Base-by-base conservation (phyloP, 1,284 basidiomycete species). In the Exobasidium rhododendri region DNA sequence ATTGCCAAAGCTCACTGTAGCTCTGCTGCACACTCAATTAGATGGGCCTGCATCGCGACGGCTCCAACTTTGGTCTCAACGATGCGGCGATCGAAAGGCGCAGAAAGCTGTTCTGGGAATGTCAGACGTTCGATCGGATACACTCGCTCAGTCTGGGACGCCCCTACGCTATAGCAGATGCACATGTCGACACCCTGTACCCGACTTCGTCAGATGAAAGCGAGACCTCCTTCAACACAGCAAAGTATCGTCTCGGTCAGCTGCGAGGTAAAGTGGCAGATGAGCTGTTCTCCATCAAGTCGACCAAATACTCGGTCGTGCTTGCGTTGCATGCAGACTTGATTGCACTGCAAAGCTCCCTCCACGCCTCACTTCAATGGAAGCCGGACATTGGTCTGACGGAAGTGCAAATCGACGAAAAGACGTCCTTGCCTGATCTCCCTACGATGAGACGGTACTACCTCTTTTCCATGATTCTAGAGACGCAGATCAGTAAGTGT, bases 61-160 rank as follows among this genome's bases (percentile, higher is more conserved):
- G n/a, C n/a, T n/a, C n/a, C n/a, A n/a, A n/a, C n/a, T n/a, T n/a
- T n/a, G n/a, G n/a, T n/a, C n/a, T n/a, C n/a, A n/a, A n/a, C n/a
- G n/a, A n/a, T n/a, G n/a, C n/a, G n/a, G n/a, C n/a, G n/a, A n/a
- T n/a, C n/a, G n/a, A n/a, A n/a, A n/a, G n/a, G n/a, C n/a, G n/a
- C n/a, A n/a, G n/a, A n/a, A n/a, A n/a, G 14, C 43, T 44, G 43
- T 44, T 44, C n/a, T 44, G 43, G 43, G 43, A 44, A n/a, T 44
- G 43, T 22, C 43, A 44, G 43, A 44, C 43, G 14, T 44, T 44
- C n/a, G 43, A 44, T 22, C 43, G 43, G 43, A 14, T 44, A n/a
- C 43, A 44, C 43, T 14, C 14, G 14, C 43, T 44, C 43, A 44
- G 43, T 22, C 43, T 44, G 43, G 43, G 43, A 14, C 43, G 43